Conservation (phyloP, 2,329 filamentous ascomycete species). For the Venturia oleaginea region DNA sequence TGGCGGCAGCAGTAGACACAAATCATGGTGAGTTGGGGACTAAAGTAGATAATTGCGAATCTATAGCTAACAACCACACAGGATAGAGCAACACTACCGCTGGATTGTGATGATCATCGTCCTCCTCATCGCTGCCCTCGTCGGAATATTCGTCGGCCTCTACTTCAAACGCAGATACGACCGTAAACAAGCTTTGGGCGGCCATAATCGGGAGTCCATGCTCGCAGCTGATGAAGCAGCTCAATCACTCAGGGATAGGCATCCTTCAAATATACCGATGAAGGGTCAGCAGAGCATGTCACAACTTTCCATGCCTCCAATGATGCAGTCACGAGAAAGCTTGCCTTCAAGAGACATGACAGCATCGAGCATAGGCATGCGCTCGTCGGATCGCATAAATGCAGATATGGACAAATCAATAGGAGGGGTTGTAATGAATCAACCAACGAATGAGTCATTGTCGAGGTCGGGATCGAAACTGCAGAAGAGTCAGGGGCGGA, state of each 20-base stretch:
- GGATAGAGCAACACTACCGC: slow-evolving; percentile 10
- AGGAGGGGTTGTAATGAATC: background rate
- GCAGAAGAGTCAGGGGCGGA: background rate
- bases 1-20: background rate
- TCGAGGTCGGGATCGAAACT: background rate
- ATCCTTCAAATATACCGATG: slow-evolving; percentile 6
- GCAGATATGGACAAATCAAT: background rate
- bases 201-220: background rate
- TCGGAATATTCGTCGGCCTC: slow-evolving; percentile 10
- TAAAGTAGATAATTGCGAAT: no score
- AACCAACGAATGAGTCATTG: background rate
- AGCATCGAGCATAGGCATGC: background rate
- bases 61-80: slow-evolving; percentile 3
- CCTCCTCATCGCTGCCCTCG: slow-evolving; percentile 12
- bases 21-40: slow-evolving; percentile 9
- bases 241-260: slow-evolving; percentile 2
- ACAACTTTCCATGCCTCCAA: background rate
- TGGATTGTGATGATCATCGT: slow-evolving; percentile 13
- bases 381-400: background rate
- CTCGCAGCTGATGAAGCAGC: slow-evolving; percentile 9
- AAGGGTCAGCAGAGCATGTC: slow-evolving; percentile 1
- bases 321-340: background rate
- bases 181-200: background rate
- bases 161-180: slow-evolving; percentile 10
- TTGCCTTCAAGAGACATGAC: background rate